Evolutionary conservation across 805 yeast species (phyloP).

Genomic region (Helenozyma rhizophorensis): DNA sequence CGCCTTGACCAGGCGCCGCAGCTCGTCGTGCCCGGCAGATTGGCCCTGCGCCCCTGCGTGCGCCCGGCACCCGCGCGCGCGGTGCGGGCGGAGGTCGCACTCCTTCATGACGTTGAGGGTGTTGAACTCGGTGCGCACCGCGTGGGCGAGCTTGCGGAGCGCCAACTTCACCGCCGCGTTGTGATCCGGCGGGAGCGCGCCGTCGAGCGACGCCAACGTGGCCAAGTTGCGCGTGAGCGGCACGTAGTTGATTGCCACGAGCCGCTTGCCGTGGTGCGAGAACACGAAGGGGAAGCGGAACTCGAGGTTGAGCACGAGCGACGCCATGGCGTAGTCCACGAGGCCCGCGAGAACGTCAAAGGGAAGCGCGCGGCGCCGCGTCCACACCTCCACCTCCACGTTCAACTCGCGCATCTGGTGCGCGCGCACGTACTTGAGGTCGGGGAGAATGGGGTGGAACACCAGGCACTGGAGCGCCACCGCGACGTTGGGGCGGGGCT

Average conservation of each 20-base stretch:
- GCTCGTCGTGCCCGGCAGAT: background rate
- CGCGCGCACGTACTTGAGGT: constrained; percentile 8
- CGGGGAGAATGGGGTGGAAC: constrained; percentile 10
- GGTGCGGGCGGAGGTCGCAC: constrained; percentile 6
- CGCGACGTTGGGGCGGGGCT: background rate
- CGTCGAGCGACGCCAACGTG: constrained; percentile 7
- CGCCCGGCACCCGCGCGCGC: constrained; percentile 4
- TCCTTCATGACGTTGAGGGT: constrained; percentile 18
- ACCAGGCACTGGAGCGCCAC: constrained; percentile 10
- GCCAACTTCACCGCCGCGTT: constrained; percentile 5
- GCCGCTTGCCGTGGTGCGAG: constrained; percentile 25
- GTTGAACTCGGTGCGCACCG: constrained; percentile 17
- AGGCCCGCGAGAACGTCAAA: constrained; percentile 10
- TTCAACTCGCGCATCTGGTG: constrained; percentile 6
- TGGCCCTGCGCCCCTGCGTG: background rate
- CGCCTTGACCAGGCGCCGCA: constrained; percentile 3
- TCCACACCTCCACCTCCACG: constrained; percentile 8
- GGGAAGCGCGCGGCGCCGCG: constrained; percentile 2
- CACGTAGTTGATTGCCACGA: constrained; percentile 19
- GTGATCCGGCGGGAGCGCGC: constrained; percentile 4
- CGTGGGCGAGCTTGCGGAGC: constrained; percentile 12
- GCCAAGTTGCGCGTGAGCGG: constrained; percentile 3
- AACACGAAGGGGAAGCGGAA: constrained; percentile 26
- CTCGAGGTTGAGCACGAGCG: constrained; percentile 26
- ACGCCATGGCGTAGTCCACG: constrained; percentile 19